These are phyloP conservation scores for Vigna unguiculata DNA, from an alignment of 306 rosid species.

Conservation along the genomic window DNA sequence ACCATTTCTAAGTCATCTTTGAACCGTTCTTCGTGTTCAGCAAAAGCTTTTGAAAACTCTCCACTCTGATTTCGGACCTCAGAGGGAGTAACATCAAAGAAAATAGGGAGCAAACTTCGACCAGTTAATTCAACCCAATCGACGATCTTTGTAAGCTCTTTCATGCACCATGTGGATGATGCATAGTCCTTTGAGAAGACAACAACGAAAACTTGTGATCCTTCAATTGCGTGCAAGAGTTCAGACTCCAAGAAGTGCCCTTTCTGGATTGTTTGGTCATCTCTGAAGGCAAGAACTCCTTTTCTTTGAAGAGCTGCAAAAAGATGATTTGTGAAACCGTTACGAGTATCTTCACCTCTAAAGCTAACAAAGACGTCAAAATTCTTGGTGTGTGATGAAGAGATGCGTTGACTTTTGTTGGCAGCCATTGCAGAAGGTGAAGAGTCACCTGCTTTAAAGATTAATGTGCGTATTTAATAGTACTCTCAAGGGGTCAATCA, in stretches of 20 bases:
- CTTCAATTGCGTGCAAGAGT: conserved; percentile 34
- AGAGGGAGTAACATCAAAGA: conserved; percentile 36
- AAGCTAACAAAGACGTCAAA: not conserved
- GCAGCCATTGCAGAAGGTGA: too few relatives aligned
- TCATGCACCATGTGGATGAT: conserved; percentile 46
- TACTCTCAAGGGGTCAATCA: too few relatives aligned
- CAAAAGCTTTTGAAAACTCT: not conserved
- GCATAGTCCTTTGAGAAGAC: conserved; percentile 31
- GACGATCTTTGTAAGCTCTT: conserved; percentile 24
- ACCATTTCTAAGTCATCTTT: too few relatives aligned
- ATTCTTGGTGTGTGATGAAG: too few relatives aligned
- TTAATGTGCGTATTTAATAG: too few relatives aligned
- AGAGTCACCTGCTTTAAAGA: too few relatives aligned
- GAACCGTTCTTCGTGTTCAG: not conserved
- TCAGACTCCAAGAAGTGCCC: not conserved
- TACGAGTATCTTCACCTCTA: not conserved
- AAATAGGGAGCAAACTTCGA: conserved; percentile 25
- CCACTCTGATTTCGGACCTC: conserved; percentile 26
- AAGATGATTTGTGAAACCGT: not conserved
- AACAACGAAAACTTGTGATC: not conserved
- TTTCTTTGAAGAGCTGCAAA: not conserved
- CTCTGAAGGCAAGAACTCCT: not conserved
- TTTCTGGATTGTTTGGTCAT: not conserved
- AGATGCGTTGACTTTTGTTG: too few relatives aligned
- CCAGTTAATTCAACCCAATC: not conserved